Conservation (phyloP, 2,329 filamentous ascomycete species). For the Colletotrichum lindemuthianum region DNA sequence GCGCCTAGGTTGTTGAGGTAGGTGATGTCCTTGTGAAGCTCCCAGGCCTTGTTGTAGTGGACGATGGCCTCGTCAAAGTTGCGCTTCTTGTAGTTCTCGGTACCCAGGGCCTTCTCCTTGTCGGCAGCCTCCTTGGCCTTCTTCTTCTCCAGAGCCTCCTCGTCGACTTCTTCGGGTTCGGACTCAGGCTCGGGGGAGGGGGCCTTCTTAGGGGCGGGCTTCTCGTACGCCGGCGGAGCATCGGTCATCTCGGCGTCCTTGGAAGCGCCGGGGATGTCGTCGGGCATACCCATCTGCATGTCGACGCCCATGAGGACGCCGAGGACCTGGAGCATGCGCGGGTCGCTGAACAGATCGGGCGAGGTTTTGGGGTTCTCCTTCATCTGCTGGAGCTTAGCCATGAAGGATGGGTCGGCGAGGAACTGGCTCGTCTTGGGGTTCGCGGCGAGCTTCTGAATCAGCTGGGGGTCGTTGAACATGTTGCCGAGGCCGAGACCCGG, state of each 20-base stretch:
- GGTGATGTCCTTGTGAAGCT: slow-evolving; percentile 92
- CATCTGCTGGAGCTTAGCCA: slow-evolving; percentile 86
- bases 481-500: slow-evolving; percentile 81
- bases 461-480: slow-evolving; percentile 93
- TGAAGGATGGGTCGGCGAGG: slow-evolving; percentile 86
- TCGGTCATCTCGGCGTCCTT: slow-evolving; percentile 86
- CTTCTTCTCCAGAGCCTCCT: slow-evolving; percentile 84
- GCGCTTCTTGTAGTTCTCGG: slow-evolving; percentile 97
- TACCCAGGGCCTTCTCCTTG: slow-evolving; percentile 93
- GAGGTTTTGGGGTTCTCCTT: slow-evolving; percentile 83
- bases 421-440: slow-evolving; percentile 92
- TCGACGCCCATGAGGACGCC: slow-evolving; percentile 94
- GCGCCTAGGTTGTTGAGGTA: slow-evolving; percentile 97
- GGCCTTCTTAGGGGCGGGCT: slow-evolving; percentile 64
- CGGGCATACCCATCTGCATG: slow-evolving; percentile 67
- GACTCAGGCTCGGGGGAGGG: slow-evolving; percentile 67
- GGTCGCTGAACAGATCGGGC: slow-evolving; percentile 85
- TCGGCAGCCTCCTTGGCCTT: slow-evolving; percentile 94
- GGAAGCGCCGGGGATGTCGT: slow-evolving; percentile 46
- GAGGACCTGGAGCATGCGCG: slow-evolving; percentile 92
- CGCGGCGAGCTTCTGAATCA: slow-evolving; percentile 87
- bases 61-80: slow-evolving; percentile 94
- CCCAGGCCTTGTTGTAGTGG: slow-evolving; percentile 96
- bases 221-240: slow-evolving; percentile 53
- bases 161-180: slow-evolving; percentile 78